A percentile compares a stretch with the other conserved stretches of the same genome.
These are phyloP conservation scores for Coemansia sp. DNA, from an alignment of 192 early-diverging fungal species.

Conservation along the genomic window DNA sequence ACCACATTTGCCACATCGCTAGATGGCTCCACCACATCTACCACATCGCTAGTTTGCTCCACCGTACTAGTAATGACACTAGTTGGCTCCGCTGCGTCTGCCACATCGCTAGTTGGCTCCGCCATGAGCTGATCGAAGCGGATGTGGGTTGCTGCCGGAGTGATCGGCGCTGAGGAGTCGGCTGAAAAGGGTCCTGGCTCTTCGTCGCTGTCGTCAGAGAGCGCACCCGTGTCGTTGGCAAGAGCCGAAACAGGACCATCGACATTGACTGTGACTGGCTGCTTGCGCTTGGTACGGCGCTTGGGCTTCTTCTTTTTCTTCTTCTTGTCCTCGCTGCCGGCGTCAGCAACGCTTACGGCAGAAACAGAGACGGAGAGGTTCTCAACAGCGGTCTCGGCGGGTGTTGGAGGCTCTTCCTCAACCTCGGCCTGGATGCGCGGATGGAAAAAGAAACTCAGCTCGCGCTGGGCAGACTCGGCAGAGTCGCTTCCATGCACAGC, in stretches of 20 bases:
- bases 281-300: constrained; percentile 51
- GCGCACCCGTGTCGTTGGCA: constrained; percentile 3
- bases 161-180: background rate
- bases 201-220: constrained; percentile 41
- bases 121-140: background rate
- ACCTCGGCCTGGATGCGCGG: constrained; percentile 24
- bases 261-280: constrained; percentile 19
- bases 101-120: background rate
- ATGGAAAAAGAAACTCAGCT: constrained; percentile 53
- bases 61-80: background rate
- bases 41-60: background rate
- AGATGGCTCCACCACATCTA: background rate
- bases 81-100: background rate
- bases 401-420: background rate
- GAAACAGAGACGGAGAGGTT: background rate
- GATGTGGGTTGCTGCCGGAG: constrained; percentile 1
- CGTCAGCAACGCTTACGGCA: background rate
- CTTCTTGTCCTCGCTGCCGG: constrained; percentile 26
- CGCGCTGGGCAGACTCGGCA: constrained; percentile 40
- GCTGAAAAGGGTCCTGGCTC: background rate
- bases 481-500: constrained; percentile 65
- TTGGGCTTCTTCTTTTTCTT: constrained; percentile 49
- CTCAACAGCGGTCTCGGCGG: constrained; percentile 4
- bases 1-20: background rate
- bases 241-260: background rate